Base-by-base conservation (phyloP, 306 rosid genomes). In the Vigna angularis region DNA sequence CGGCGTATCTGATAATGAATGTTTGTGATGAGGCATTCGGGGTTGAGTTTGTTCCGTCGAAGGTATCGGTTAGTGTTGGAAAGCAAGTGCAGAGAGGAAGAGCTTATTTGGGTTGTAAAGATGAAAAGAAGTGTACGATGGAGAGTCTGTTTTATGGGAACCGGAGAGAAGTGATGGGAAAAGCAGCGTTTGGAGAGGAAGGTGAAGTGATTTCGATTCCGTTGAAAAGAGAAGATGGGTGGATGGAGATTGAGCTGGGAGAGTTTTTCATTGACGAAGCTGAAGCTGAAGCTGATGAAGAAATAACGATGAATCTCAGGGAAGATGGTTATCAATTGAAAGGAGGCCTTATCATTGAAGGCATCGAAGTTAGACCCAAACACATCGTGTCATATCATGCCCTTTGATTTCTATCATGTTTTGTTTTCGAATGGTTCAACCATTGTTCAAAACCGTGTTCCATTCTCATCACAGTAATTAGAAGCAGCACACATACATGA, bases 181-280 rank as follows among this genome's bases (percentile, higher is more conserved):
- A 74, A 34, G 42, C 52, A 14, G 67, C 26, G 49, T 28, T 7
- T 26, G 56, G 64, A 13, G 59, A 40, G 6, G 2, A 12, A 20
- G 50, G 13, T 44, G 48, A 12, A 26, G 50, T 16, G 66, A 24
- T 76, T 64, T 0, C 5, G 11, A 6, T 72, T 15, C 71, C 85
- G 0, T 15, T 1, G 0, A 48, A 83, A 15, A 87, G 96, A 77
- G 81, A 75, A 0, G 93, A 86, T 63, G 91, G 88, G 9, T 91
- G 97, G 97, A 78, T 78, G 90, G 97, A 91, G 84, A 82, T 91
- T 56, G 85, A 89, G 79, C 30, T 91, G 4, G 97, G 97, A 1
- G 85, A 83, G 57, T 89, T 91, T 51, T 85, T 78, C 15, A 82
- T 18, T 6, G 89, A 78, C 0, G 84, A 86, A 59, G 34, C 9